Base-by-base conservation (phyloP, 2,329 filamentous ascomycete species). In the Aspergillus pseudoglaucus region DNA sequence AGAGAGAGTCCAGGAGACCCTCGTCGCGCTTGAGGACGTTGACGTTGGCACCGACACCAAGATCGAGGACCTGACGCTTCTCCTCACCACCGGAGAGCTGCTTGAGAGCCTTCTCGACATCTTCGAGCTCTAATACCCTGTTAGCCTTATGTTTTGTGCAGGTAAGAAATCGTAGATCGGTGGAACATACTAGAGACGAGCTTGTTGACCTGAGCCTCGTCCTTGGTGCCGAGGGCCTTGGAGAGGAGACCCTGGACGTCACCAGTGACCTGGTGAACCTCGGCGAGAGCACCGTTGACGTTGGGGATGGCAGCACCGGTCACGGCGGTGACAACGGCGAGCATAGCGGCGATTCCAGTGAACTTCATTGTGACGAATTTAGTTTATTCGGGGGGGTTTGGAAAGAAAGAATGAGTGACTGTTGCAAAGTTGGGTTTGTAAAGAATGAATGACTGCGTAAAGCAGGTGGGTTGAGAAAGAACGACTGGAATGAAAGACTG, bases 341-440 rank as follows among this genome's bases (percentile, higher is more conserved):
- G 53, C 32, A 64, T 60, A 46, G 61, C 47, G 37, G 60, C 42
- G 45, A 68, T 54, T 57, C 61, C 61, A 53, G 62, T 61, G 60
- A 68, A 62, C 62, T 67, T 68, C 66, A 68, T 68, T 50, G 38
- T 65, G 49, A 48, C 48, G 44, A 42, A 55, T 52, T 15, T 33
- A 27, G 22, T 47, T 42, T 20, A 22, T 37, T 45, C 46, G 17
- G 17, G n/a, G 10, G 17, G 17, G n/a, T 4, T 15, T 39, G 3
- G 5, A 39, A 33, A 41, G 15, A 48, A 54, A 10, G 49, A 61
- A 61, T 48, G 54, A 64, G 51, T 56, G 60, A 59, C 50, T 56
- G 42, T 37, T 47, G 46, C 45, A 42, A 25, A 39, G 15, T 37
- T 15, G 15, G 37, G 37, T 8, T 39, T 18, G 15, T 30, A 35